phyloP scores from a whole-genome alignment of 73 alveolate genomes.

The Urostyla sp. region DNA sequence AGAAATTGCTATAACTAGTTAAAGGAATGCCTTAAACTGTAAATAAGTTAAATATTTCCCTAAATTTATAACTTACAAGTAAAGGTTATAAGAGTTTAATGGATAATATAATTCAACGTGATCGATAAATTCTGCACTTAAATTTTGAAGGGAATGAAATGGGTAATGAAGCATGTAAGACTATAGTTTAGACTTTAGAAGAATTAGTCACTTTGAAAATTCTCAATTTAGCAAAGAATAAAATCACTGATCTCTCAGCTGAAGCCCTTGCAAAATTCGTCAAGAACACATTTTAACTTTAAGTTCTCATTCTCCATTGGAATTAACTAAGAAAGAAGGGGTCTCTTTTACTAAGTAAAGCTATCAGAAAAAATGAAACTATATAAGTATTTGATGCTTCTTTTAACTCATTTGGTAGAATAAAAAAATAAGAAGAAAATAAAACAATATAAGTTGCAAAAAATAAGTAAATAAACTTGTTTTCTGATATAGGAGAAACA shows the following conservation, averaged over 20 bases:
- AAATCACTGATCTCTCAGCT: slow-evolving; percentile 22
- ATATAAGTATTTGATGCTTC: slow-evolving; percentile 67
- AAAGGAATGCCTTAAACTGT: slow-evolving; percentile 1
- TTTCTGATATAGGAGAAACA: slow-evolving; percentile 33
- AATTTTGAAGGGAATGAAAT: slow-evolving; percentile 45
- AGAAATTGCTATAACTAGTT: not conserved
- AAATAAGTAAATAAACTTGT: slow-evolving; percentile 1
- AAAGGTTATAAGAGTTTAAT: not conserved
- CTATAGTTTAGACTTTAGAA: not conserved
- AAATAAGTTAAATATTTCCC: slow-evolving; percentile 21
- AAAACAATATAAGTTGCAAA: not conserved
- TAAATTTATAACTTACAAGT: not conserved
- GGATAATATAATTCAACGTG: not conserved
- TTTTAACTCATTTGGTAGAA: slow-evolving; percentile 71
- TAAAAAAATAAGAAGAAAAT: not conserved
- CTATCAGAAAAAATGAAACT: slow-evolving; percentile 43
- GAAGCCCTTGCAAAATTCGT: slow-evolving; percentile 6
- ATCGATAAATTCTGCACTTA: not conserved
- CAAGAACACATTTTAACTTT: not conserved
- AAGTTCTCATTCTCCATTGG: slow-evolving; percentile 62
- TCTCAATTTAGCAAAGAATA: slow-evolving; percentile 19
- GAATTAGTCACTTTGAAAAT: not conserved
- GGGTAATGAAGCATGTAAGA: slow-evolving; percentile 50
- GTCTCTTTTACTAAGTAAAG: slow-evolving; percentile 49
- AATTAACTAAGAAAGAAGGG: slow-evolving; percentile 71